Base-by-base conservation (phyloP, 495 filamentous ascomycete species). In the Aspergillus conjunctus region DNA sequence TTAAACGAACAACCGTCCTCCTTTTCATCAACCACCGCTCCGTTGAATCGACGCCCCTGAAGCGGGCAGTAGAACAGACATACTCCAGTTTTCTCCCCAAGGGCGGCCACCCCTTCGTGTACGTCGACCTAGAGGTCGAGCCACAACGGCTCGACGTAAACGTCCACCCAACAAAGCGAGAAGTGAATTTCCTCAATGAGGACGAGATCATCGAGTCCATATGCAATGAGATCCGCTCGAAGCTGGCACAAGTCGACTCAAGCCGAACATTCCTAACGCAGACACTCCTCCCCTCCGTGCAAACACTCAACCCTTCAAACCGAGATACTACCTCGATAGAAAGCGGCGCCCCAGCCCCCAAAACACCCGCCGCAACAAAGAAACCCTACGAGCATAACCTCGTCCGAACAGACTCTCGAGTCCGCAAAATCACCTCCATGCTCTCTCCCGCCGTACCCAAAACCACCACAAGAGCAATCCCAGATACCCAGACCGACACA, bases 141-240 rank as follows among this genome's bases (percentile, higher is more conserved):
- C 94, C 95, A 9, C 85, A 90, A 41, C 85, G 93, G 14, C 91
- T 99, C 3, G 95, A 99, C 72, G 95, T 99, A 67, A 99, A 99
- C 67, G 87, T 99, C 0, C 95, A 99, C 70, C 95, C 95, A 5
- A 98, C 95, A 3, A 99, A 99, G 71, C 84, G 93, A 52, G 95
- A 99, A 71, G 95, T 99, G 31, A 96, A 98, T 69, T 98, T 99
- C 70, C 81, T 99, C 4, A 96, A 98, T 62, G 95, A 99, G 70
- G 95, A 98, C 65, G 94, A 98, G 64, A 96, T 98, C 55, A 89
- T 96, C 60, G 91, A 96, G 66, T 84, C 82, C 49, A 87, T 99
- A 31, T 96, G 92, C 75, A 83, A 86, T 60, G 87, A 91, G 52
- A 88, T 98, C 51, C 85, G 90, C 48, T 79, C 84, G 12, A 89